Percentiles rank a stretch among this genome's conserved stretches.
phyloP scores from a whole-genome alignment of 164 flowering plant species.

The Vitis vinifera region DNA sequence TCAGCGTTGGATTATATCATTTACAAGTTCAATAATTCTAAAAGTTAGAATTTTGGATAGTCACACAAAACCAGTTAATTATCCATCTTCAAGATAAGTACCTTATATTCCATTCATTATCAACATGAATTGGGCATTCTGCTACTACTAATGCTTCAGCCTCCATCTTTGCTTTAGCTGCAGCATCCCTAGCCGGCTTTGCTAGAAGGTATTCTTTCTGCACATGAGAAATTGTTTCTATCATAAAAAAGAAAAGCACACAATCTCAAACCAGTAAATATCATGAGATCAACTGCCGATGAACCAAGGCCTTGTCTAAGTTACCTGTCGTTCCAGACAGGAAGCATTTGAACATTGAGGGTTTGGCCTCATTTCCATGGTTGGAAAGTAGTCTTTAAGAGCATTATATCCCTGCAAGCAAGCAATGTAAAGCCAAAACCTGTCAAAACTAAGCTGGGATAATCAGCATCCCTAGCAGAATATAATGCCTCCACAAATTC shows the following conservation, averaged over 20 bases:
- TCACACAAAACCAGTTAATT: not conserved
- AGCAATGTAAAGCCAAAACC: conserved; percentile 7
- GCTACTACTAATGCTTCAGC: conserved; percentile 46
- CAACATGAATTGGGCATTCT: conserved; percentile 69
- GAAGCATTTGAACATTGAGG: conserved; percentile 91
- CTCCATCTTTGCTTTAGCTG: conserved; percentile 83
- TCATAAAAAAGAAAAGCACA: conserved; percentile 22
- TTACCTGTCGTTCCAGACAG: conserved; percentile 89
- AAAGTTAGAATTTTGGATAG: not conserved
- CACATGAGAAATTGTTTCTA: conserved; percentile 16
- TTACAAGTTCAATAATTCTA: not conserved
- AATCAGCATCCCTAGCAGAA: too few relatives aligned
- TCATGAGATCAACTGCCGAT: not conserved
- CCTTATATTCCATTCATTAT: conserved; percentile 99
- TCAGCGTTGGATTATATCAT: too few relatives aligned
- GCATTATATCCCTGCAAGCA: conserved; percentile 84
- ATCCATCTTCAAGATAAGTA: conserved; percentile 12
- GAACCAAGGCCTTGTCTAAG: conserved; percentile 5
- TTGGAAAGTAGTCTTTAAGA: conserved; percentile 93
- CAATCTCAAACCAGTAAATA: not conserved
- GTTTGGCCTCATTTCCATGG: conserved; percentile 98
- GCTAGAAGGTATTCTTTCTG: conserved; percentile 71
- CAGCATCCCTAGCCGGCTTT: conserved; percentile 90
- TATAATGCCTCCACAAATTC: not conserved
- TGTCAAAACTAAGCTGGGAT: not conserved